These are phyloP conservation scores for Pyrenopolyporus hunteri DNA, from an alignment of 495 filamentous ascomycete species.

Conservation along the genomic window DNA sequence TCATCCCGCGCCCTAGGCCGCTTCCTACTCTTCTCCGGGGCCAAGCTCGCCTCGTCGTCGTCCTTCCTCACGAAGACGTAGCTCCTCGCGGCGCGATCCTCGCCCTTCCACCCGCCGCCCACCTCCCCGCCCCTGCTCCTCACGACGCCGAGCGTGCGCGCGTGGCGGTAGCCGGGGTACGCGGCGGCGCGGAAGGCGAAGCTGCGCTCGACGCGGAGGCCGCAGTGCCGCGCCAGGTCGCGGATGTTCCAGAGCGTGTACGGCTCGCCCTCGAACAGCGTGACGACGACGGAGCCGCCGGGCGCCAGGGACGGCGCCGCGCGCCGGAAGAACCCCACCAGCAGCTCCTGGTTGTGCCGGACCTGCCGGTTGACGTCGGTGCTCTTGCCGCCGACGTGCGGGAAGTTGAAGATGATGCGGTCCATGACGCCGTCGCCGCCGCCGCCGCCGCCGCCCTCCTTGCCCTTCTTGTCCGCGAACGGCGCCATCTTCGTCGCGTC, in stretches of 20 bases:
- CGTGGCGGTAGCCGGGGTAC: slow-evolving; percentile 89
- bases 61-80: slow-evolving; percentile 78
- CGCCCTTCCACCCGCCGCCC: slow-evolving; percentile 71
- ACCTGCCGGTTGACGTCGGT: slow-evolving; percentile 96
- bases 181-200: slow-evolving; percentile 74
- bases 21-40: slow-evolving; percentile 50
- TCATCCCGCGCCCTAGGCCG: slow-evolving; percentile 53
- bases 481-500: slow-evolving; percentile 75
- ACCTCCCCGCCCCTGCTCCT: slow-evolving; percentile 60
- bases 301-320: slow-evolving; percentile 50
- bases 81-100: slow-evolving; percentile 74
- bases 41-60: slow-evolving; percentile 37
- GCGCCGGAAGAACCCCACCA: slow-evolving; percentile 80
- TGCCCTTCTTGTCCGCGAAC: slow-evolving; percentile 46
- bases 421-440: slow-evolving; percentile 65
- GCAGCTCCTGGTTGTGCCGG: slow-evolving; percentile 85
- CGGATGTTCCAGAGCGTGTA: slow-evolving; percentile 95
- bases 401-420: slow-evolving; percentile 91
- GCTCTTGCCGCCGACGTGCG: slow-evolving; percentile 88
- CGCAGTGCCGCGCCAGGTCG: slow-evolving; percentile 80
- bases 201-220: slow-evolving; percentile 75
- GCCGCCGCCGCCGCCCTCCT: slow-evolving; percentile 47
- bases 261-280: slow-evolving; percentile 88
- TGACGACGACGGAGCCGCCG: slow-evolving; percentile 78
- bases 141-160: slow-evolving; percentile 82